Percentiles rank a stretch among this genome's conserved stretches.
Evolutionary conservation across 2,329 filamentous ascomycete species (phyloP).

Genomic region (Aspergillus sp.): DNA sequence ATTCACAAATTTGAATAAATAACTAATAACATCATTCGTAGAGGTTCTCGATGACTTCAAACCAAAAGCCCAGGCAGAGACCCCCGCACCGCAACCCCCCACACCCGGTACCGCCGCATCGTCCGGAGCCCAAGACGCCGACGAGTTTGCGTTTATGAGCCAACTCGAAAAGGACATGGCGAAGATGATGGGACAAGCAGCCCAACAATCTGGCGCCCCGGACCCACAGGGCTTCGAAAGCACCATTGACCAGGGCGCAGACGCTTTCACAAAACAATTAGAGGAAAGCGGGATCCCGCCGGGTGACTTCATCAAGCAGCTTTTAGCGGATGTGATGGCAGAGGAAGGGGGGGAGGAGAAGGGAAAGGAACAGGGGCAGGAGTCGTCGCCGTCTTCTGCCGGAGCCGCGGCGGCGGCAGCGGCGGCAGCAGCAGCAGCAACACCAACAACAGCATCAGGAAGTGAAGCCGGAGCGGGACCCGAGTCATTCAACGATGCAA

Average conservation of each 20-base stretch:
- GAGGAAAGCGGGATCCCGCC: conserved; percentile 35
- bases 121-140: conserved; percentile 22
- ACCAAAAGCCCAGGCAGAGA: conserved; percentile 32
- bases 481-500: conserved; percentile 84
- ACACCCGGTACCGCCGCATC: not conserved
- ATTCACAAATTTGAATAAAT: not conserved
- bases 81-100: conserved; percentile 17
- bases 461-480: conserved; percentile 47
- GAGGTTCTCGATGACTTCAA: conserved; percentile 92
- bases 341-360: conserved; percentile 20
- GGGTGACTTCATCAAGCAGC: conserved; percentile 36
- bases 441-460: conserved; percentile 18
- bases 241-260: conserved; percentile 32
- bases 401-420: no score
- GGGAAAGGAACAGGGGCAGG: conserved; percentile 15
- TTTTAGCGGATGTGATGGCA: conserved; percentile 36
- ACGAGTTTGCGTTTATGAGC: conserved; percentile 64
- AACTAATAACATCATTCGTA: conserved; percentile 36
- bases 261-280: conserved; percentile 37
- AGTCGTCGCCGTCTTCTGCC: not conserved
- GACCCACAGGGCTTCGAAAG: conserved; percentile 24
- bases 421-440: conserved; percentile 15
- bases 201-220: conserved; percentile 21
- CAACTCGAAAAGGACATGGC: conserved; percentile 91
- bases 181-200: conserved; percentile 62